Evolutionary conservation across 257 asterid genomes (phyloP).

Genomic region (Salvia miltiorrhiza): DNA sequence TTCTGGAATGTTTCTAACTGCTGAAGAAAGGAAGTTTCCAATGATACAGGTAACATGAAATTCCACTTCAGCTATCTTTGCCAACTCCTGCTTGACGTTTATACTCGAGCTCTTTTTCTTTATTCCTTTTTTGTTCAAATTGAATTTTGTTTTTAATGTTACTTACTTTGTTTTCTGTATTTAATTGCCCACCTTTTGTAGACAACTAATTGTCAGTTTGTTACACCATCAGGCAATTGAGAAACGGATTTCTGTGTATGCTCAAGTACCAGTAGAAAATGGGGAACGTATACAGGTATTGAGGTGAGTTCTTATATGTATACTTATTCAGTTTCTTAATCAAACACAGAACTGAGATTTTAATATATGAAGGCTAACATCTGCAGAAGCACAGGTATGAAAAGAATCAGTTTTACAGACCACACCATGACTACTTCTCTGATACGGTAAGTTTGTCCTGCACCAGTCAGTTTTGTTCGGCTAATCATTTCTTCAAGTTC

Average conservation of each 20-base stretch:
- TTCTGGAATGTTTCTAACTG: constrained; percentile 78
- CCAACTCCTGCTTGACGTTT: background rate
- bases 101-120: background rate
- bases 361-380: constrained; percentile 64
- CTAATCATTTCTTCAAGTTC: constrained; percentile 11
- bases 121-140: background rate
- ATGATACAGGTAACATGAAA: constrained; percentile 54
- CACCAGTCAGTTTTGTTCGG: constrained; percentile 9
- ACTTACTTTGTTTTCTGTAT: background rate
- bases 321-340: constrained; percentile 23
- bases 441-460: constrained; percentile 45
- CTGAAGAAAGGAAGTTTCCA: constrained; percentile 61
- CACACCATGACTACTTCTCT: constrained; percentile 85
- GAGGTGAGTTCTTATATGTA: constrained; percentile 43
- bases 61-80: background rate
- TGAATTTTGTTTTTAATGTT: background rate
- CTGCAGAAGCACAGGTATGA: constrained; percentile 89
- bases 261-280: constrained; percentile 78
- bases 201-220: constrained; percentile 15
- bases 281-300: constrained; percentile 89
- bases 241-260: constrained; percentile 76
- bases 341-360: constrained; percentile 25
- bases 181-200: constrained; percentile 4
- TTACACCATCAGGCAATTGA: constrained; percentile 63
- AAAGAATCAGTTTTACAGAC: constrained; percentile 66